phyloP scores from a whole-genome alignment of 148 eudicot genomes.

The Diospyros lotus region DNA sequence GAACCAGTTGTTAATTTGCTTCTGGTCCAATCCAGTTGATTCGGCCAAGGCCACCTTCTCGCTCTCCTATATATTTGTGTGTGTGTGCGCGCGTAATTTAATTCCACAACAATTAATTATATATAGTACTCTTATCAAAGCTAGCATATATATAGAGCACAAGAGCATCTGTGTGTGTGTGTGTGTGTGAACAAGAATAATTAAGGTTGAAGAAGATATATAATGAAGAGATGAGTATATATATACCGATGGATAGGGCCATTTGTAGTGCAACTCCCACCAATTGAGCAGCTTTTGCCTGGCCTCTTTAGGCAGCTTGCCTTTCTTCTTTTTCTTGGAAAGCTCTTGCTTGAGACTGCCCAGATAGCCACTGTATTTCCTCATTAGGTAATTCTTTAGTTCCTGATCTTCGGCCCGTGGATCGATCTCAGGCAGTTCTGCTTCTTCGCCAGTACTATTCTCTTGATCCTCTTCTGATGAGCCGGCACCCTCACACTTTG shows the following conservation, averaged over 20 bases:
- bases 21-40: background rate
- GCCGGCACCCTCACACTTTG: background rate
- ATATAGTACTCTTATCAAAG: no score
- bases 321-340: conserved; percentile 46
- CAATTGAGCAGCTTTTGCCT: conserved; percentile 38
- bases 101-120: background rate
- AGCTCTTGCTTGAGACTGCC: conserved; percentile 21
- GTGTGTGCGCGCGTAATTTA: background rate
- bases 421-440: background rate
- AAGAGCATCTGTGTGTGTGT: no score
- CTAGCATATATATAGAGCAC: no score
- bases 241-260: conserved; percentile 53
- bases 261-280: conserved; percentile 49
- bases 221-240: background rate
- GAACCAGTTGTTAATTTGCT: background rate
- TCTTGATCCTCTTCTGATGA: background rate
- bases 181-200: no score
- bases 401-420: background rate
- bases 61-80: background rate
- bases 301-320: conserved; percentile 50
- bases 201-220: background rate
- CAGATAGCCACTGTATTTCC: conserved; percentile 14
- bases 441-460: background rate
- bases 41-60: conserved; percentile 1
- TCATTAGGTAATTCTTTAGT: conserved; percentile 8